A percentile compares a stretch with the other conserved stretches of the same genome.
Evolutionary conservation across 768 basidiomycete species (phyloP).

Genomic region (Suillus americanus): DNA sequence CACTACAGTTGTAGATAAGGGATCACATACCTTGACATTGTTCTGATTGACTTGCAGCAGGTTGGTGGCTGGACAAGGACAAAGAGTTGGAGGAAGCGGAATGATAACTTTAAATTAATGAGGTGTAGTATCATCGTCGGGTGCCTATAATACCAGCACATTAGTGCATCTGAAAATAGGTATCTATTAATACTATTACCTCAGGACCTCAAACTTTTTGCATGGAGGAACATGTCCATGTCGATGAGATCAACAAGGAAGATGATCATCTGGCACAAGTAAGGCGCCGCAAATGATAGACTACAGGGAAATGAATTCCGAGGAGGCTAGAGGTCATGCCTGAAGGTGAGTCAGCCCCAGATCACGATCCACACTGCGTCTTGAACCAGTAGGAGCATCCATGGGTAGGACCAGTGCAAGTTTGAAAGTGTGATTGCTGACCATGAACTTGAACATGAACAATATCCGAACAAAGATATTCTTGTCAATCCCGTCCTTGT

Average conservation of each 20-base stretch:
- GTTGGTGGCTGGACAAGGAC: no score
- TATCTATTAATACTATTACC: no score
- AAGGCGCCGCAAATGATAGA: neutral
- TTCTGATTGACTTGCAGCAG: no score
- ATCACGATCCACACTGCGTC: conserved; percentile 17
- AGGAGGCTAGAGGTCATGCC: neutral
- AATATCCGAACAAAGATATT: conserved; percentile 8
- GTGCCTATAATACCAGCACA: no score
- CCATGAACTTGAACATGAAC: conserved; percentile 17
- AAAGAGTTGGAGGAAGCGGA: no score
- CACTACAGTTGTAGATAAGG: no score
- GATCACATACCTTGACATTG: no score
- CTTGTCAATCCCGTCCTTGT: neutral
- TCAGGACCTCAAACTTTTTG: neutral
- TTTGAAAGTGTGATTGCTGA: conserved; percentile 9
- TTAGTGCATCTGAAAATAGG: no score
- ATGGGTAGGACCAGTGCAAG: conserved; percentile 21
- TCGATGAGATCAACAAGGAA: conserved; percentile 31
- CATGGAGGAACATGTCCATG: conserved; percentile 25
- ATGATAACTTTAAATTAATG: no score
- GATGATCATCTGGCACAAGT: conserved; percentile 7
- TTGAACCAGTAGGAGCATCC: conserved; percentile 14
- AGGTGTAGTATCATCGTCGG: no score
- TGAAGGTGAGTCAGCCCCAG: conserved; percentile 17
- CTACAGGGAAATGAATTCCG: conserved; percentile 1